These are phyloP conservation scores for Yarrowia porcina DNA, from an alignment of 805 yeast genomes.

Conservation along the genomic window DNA sequence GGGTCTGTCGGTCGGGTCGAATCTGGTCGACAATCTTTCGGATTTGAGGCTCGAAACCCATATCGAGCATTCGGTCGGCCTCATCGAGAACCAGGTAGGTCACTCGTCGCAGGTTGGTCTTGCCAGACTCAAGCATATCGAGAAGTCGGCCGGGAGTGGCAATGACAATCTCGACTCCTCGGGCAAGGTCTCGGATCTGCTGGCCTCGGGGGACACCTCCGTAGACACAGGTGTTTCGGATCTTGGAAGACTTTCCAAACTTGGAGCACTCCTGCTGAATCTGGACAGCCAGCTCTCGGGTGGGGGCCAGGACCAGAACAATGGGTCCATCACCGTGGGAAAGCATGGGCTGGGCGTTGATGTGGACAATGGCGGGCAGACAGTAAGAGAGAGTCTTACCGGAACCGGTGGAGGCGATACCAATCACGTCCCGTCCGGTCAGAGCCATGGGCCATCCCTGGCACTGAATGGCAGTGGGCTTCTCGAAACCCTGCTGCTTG, in stretches of 20 bases:
- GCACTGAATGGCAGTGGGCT: conserved; percentile 95
- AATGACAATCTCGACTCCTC: conserved; percentile 94
- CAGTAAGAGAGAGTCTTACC: conserved; percentile 98
- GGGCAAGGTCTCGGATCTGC: conserved; percentile 90
- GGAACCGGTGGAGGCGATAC: conserved; percentile 98
- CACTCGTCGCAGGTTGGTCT: conserved; percentile 92
- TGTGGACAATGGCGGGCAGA: conserved; percentile 94
- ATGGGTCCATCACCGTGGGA: conserved; percentile 96
- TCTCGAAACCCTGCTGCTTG: conserved; percentile 85
- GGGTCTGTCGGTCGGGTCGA: conserved; percentile 98
- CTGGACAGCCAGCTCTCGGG: conserved; percentile 98
- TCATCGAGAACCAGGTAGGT: conserved; percentile 96
- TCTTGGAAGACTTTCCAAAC: conserved; percentile 87
- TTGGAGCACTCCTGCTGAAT: conserved; percentile 94
- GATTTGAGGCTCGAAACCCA: conserved; percentile 99
- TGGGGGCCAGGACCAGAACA: conserved; percentile 93
- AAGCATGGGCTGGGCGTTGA: conserved; percentile 94
- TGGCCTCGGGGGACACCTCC: conserved; percentile 99
- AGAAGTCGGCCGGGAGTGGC: conserved; percentile 99
- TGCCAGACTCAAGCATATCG: conserved; percentile 93
- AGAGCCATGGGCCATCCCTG: conserved; percentile 99
- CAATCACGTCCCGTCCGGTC: conserved; percentile 98
- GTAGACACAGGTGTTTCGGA: conserved; percentile 90
- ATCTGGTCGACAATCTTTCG: conserved; percentile 97
- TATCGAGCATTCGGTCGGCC: conserved; percentile 99